Evolutionary conservation across 2,329 filamentous ascomycete genomes (phyloP), one percentile per base, ranked within the genome.

Genomic region (Pseudocercospora eumusae): DNA sequence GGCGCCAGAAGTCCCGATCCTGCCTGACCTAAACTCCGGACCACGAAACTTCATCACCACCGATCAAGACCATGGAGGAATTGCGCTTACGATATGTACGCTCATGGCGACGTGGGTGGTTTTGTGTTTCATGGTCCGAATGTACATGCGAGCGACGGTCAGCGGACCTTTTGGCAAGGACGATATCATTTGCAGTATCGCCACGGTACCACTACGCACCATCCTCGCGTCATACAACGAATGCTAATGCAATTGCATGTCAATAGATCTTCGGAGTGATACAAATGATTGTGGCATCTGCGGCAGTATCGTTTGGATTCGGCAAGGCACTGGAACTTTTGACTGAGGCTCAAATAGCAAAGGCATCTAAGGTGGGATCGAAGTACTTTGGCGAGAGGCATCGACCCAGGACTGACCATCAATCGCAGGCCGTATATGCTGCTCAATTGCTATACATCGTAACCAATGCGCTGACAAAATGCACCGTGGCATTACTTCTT

Each of bases 111-210:
- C 66, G 8, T 70, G 66, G 66, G 66, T 65, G 4, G 55, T 70
- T 3, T 62, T 70, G 4, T 69, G 67, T 61, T 70, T 67, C 36
- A 55, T 68, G 28, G 61, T 69, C 20, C 60, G 68, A 45, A 49
- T 69, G 20, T 69, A 67, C 64, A 70, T 69, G 64, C 58, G 68
- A 28, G 63, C 61, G n/a, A 68, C 66, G 8, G 64, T 69, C 23
- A 65, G 63, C 28, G 66, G 66, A 10, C 66, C 68, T 11, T 68
- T 69, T 53, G 68, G 68, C 15, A 31, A 64, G 36, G 68, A 70
- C 42, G 68, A 70, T 47, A 59, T 66, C 9, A 53, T 68, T 15
- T 70, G 65, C 56, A 61, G 63, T 27, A 53, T 69, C 20, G 63
- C 67, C 10, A 70, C 68, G 49, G 68, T 70, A 63, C 28, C 47